phyloP scores from a whole-genome alignment of 1,139 yeast genomes.

The Nakaseomyces bracarensis region DNA sequence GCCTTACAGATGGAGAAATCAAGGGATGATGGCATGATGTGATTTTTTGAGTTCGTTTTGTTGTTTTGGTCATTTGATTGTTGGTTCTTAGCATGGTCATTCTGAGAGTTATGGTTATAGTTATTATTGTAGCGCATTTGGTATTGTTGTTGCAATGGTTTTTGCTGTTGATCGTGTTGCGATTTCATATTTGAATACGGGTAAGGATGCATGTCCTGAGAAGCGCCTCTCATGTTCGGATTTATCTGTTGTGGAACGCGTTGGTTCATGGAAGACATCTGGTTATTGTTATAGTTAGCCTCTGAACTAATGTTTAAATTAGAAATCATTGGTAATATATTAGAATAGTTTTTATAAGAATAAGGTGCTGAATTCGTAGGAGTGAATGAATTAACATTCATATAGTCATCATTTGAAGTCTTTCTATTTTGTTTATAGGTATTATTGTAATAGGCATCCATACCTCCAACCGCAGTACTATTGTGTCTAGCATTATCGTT shows the following conservation, averaged over 20 bases:
- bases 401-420: background rate
- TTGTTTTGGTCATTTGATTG: background rate
- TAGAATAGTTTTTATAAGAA: slow-evolving; percentile 2
- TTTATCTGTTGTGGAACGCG: slow-evolving; percentile 8
- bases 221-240: background rate
- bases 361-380: background rate
- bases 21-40: background rate
- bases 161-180: slow-evolving; percentile 8
- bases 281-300: background rate
- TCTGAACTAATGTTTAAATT: background rate
- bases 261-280: slow-evolving; percentile 6
- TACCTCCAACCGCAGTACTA: slow-evolving; percentile 1
- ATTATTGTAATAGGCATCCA: slow-evolving; percentile 1
- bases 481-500: background rate
- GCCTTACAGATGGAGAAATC: slow-evolving; percentile 4
- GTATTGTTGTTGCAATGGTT: slow-evolving; percentile 10
- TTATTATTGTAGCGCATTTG: slow-evolving; percentile 2
- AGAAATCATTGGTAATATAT: background rate
- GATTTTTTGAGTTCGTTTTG: background rate
- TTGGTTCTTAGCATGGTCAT: background rate
- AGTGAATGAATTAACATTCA: background rate
- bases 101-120: background rate
- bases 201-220: background rate
- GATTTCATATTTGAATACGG: slow-evolving; percentile 7
- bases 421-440: background rate